A percentile compares a stretch with the other conserved stretches of the same genome.
These are phyloP conservation scores for Beauveria brongniartii DNA, from an alignment of 2,329 filamentous ascomycete genomes.

Conservation along the genomic window DNA sequence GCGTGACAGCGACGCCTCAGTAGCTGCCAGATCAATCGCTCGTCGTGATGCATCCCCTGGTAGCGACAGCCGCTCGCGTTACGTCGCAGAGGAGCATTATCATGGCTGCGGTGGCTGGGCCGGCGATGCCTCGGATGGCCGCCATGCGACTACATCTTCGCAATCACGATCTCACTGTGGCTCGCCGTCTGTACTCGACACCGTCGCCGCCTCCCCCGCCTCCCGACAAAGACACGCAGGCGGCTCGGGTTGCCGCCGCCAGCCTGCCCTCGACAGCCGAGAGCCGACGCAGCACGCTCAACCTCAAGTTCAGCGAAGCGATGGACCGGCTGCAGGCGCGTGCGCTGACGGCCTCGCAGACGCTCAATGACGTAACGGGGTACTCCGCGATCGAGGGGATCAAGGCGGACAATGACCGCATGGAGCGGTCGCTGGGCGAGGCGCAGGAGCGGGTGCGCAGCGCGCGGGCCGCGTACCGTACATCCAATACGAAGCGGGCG, in stretches of 20 bases:
- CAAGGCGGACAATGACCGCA: slow-evolving; percentile 66
- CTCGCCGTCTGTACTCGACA: background rate
- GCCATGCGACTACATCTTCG: background rate
- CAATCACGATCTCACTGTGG: background rate
- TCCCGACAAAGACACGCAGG: background rate
- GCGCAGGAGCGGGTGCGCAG: slow-evolving; percentile 60
- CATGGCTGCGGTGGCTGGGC: background rate
- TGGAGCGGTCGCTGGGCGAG: slow-evolving; percentile 49
- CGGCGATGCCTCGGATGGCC: background rate
- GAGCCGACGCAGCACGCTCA: slow-evolving; percentile 25
- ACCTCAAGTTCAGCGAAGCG: slow-evolving; percentile 35
- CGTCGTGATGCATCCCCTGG: background rate
- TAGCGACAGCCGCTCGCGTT: background rate
- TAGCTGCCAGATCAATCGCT: background rate
- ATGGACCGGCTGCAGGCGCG: slow-evolving; percentile 89
- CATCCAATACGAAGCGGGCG: slow-evolving; percentile 76
- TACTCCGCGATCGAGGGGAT: slow-evolving; percentile 86
- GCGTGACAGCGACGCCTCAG: background rate
- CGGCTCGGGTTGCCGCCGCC: background rate
- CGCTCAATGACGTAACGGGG: slow-evolving; percentile 88
- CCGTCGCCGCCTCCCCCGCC: background rate
- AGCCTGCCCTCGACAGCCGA: slow-evolving; percentile 27
- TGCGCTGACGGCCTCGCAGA: slow-evolving; percentile 75
- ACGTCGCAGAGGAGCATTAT: background rate
- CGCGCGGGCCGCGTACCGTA: slow-evolving; percentile 69